These are phyloP conservation scores for Phytophthora litchii DNA, from an alignment of 352 stramenopile species.

Conservation along the genomic window DNA sequence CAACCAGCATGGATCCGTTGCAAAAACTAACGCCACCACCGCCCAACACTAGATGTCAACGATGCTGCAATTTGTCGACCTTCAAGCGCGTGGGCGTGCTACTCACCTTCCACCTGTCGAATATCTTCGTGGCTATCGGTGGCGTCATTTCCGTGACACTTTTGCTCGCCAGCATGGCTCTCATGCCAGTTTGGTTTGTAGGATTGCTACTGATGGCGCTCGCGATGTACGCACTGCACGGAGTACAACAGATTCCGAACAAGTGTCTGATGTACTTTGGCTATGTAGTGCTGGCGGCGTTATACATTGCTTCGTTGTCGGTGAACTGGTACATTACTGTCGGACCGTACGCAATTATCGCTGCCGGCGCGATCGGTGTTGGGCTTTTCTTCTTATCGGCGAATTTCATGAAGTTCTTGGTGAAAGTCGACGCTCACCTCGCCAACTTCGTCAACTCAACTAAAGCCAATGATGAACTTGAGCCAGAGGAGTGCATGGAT, in stretches of 20 bases:
- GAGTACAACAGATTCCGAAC: not conserved
- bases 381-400: constrained; percentile 12
- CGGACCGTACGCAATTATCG: constrained; percentile 5
- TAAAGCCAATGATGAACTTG: constrained; percentile 1
- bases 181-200: constrained; percentile 20
- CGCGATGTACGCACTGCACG: not conserved
- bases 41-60: not conserved
- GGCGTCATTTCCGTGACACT: constrained; percentile 11
- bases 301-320: constrained; percentile 14
- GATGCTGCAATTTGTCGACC: constrained; percentile 1
- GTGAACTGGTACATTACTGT: constrained; percentile 9
- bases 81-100: constrained; percentile 12
- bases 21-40: constrained; percentile 1
- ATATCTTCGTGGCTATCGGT: constrained; percentile 11
- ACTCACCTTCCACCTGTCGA: constrained; percentile 24
- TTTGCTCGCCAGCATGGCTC: constrained; percentile 12
- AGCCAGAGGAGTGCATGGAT: constrained; percentile 7
- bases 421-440: constrained; percentile 12
- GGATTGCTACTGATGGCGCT: constrained; percentile 1
- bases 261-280: constrained; percentile 9
- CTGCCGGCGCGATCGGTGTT: constrained; percentile 4
- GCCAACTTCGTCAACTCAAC: constrained; percentile 3
- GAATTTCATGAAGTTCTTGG: constrained; percentile 1
- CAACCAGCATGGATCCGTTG: constrained; percentile 4
- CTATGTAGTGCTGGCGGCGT: constrained; percentile 2